Evolutionary conservation across 139 green algal genomes (phyloP).

Genomic region (Chlamydomonas schloesseri): DNA sequence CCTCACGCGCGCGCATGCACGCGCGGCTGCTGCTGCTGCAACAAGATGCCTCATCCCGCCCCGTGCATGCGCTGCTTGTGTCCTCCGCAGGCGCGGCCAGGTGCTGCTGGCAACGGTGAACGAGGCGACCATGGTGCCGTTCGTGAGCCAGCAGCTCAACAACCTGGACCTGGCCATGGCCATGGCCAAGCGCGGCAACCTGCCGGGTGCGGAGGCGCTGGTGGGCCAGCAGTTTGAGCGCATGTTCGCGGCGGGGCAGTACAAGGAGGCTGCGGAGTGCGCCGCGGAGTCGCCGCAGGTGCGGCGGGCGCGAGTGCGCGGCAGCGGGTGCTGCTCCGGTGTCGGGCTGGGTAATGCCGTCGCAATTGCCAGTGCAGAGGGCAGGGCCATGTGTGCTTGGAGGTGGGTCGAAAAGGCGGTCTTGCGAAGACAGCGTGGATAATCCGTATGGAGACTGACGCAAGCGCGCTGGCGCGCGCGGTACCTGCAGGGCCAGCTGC

Average conservation of each 20-base stretch:
- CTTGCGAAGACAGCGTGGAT: too few species aligned
- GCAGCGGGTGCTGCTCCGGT: not conserved
- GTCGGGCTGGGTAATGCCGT: not conserved
- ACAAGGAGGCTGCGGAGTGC: slow-evolving; percentile 97
- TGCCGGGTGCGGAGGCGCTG: slow-evolving; percentile 95
- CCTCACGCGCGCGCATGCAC: too few species aligned
- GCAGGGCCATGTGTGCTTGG: too few species aligned
- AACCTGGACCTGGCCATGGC: slow-evolving; percentile 96
- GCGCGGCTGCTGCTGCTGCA: too few species aligned
- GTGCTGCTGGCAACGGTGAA: slow-evolving; percentile 95
- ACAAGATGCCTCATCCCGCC: too few species aligned
- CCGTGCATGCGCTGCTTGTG: too few species aligned
- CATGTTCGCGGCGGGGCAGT: slow-evolving; percentile 87
- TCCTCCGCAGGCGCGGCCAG: slow-evolving; percentile 78
- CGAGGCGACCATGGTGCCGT: slow-evolving; percentile 94
- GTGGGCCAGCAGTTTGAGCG: slow-evolving; percentile 96
- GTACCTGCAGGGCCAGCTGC: slow-evolving; percentile 52
- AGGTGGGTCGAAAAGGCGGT: too few species aligned
- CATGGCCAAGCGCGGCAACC: slow-evolving; percentile 92
- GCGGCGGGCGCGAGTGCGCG: not conserved
- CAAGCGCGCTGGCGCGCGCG: not conserved
- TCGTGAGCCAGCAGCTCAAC: slow-evolving; percentile 94
- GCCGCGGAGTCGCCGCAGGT: slow-evolving; percentile 95
- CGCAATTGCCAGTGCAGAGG: too few species aligned
- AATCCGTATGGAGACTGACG: too few species aligned